phyloP scores from a whole-genome alignment of 352 stramenopile species.

The Pythium phragmitis region DNA sequence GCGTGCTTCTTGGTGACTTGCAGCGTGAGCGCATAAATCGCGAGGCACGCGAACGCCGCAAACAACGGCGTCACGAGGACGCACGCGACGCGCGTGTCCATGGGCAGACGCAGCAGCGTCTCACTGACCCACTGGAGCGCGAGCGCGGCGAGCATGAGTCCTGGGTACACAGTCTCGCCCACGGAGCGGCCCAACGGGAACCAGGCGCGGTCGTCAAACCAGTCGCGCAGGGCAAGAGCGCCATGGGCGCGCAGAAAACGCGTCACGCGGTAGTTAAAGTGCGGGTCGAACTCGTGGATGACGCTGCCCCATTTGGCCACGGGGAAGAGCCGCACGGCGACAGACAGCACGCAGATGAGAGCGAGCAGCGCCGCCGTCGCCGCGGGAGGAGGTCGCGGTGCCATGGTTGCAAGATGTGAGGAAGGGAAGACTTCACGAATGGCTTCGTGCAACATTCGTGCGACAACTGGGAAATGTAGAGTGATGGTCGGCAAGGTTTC shows the following conservation, averaged over 20 bases:
- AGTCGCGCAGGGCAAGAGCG: slow-evolving; percentile 93
- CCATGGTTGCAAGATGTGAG: background rate
- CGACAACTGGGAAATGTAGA: slow-evolving; percentile 22
- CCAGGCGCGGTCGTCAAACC: slow-evolving; percentile 98
- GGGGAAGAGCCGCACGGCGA: slow-evolving; percentile 91
- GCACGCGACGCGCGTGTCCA: slow-evolving; percentile 86
- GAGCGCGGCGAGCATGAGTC: slow-evolving; percentile 87
- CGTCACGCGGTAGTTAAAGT: slow-evolving; percentile 99
- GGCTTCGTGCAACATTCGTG: slow-evolving; percentile 41
- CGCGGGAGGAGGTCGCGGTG: background rate
- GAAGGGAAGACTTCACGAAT: slow-evolving; percentile 1
- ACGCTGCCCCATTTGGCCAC: slow-evolving; percentile 90
- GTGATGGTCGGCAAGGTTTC: slow-evolving; percentile 14
- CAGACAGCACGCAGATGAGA: slow-evolving; percentile 85
- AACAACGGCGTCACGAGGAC: slow-evolving; percentile 91
- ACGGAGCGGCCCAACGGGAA: slow-evolving; percentile 92
- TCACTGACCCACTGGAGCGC: slow-evolving; percentile 78
- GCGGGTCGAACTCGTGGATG: slow-evolving; percentile 93
- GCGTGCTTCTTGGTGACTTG: slow-evolving; percentile 66
- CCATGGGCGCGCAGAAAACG: slow-evolving; percentile 93
- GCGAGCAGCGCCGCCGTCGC: slow-evolving; percentile 48
- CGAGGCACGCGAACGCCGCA: slow-evolving; percentile 77
- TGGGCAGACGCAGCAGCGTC: slow-evolving; percentile 46
- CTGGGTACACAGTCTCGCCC: slow-evolving; percentile 92
- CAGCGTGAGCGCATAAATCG: slow-evolving; percentile 86